Percentiles rank a stretch among this genome's conserved stretches.
These are phyloP conservation scores for Podospora anserina DNA, from an alignment of 495 filamentous ascomycete genomes.

Conservation along the genomic window DNA sequence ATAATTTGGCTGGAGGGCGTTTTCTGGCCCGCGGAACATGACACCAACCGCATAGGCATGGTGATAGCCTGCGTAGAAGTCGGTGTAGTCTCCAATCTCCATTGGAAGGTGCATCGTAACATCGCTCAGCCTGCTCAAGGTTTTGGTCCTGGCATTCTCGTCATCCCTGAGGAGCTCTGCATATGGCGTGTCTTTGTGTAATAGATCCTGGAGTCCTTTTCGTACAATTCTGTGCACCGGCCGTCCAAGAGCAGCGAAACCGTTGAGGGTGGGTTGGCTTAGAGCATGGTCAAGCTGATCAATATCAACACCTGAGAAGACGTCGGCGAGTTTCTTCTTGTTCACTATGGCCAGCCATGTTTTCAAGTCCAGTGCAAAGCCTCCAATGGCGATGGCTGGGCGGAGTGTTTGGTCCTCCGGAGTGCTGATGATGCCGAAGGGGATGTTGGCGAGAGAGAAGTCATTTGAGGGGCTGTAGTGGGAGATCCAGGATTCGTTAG, in stretches of 20 bases:
- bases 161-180: slow-evolving; percentile 38
- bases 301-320: slow-evolving; percentile 58
- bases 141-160: slow-evolving; percentile 26
- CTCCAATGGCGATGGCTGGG: slow-evolving; percentile 75
- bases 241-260: slow-evolving; percentile 75
- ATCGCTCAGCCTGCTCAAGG: slow-evolving; percentile 50
- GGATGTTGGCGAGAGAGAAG: slow-evolving; percentile 88
- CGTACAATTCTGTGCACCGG: slow-evolving; percentile 69
- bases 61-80: slow-evolving; percentile 91
- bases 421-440: slow-evolving; percentile 83
- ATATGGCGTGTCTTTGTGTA: slow-evolving; percentile 51
- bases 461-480: slow-evolving; percentile 35
- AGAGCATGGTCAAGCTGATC: slow-evolving; percentile 51
- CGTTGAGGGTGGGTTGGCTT: slow-evolving; percentile 68
- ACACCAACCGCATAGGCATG: slow-evolving; percentile 81
- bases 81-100: slow-evolving; percentile 91
- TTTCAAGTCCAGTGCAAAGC: slow-evolving; percentile 72
- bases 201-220: slow-evolving; percentile 67
- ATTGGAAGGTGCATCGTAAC: slow-evolving; percentile 78
- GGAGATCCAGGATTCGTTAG: slow-evolving; percentile 36
- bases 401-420: slow-evolving; percentile 52
- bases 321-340: slow-evolving; percentile 43
- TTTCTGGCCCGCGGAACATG: slow-evolving; percentile 76
- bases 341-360: slow-evolving; percentile 55
- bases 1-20: slow-evolving; percentile 88